Evolutionary conservation across 495 filamentous ascomycete genomes (phyloP).

Genomic region (Trichoderma asperelloides): DNA sequence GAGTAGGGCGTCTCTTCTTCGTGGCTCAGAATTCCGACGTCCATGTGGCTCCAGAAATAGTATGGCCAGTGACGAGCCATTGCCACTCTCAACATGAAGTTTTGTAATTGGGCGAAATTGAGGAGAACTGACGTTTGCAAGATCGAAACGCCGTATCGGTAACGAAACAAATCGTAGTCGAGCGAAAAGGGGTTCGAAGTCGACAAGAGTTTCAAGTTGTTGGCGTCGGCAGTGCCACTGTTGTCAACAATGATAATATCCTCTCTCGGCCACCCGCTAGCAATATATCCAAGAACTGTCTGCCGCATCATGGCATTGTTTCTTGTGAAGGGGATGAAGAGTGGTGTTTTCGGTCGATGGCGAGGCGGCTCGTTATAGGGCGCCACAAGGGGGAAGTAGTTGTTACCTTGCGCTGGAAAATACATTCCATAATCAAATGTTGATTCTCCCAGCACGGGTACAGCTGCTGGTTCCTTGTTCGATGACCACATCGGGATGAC

Average conservation of each 20-base stretch:
- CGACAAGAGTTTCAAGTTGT: slow-evolving; percentile 40
- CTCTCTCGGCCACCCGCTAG: slow-evolving; percentile 51
- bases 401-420: neutral
- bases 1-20: slow-evolving; percentile 38
- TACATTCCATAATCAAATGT: neutral
- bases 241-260: slow-evolving; percentile 58
- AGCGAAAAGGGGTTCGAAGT: slow-evolving; percentile 56
- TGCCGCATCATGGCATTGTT: slow-evolving; percentile 52
- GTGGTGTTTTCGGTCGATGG: slow-evolving; percentile 29
- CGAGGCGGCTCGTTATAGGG: neutral
- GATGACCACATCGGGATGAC: neutral
- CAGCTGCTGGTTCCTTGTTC: neutral
- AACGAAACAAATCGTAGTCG: slow-evolving; percentile 42
- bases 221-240: slow-evolving; percentile 50
- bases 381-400: slow-evolving; percentile 3
- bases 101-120: slow-evolving; percentile 55
- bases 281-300: slow-evolving; percentile 48
- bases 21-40: slow-evolving; percentile 38
- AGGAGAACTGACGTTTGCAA: slow-evolving; percentile 49
- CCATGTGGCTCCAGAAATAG: slow-evolving; percentile 51
- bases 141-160: slow-evolving; percentile 46
- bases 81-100: slow-evolving; percentile 44
- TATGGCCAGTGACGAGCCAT: slow-evolving; percentile 36
- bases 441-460: neutral
- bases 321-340: slow-evolving; percentile 54